phyloP scores from a whole-genome alignment of 2,329 filamentous ascomycete genomes.

The Dendrostoma leiphaemia region DNA sequence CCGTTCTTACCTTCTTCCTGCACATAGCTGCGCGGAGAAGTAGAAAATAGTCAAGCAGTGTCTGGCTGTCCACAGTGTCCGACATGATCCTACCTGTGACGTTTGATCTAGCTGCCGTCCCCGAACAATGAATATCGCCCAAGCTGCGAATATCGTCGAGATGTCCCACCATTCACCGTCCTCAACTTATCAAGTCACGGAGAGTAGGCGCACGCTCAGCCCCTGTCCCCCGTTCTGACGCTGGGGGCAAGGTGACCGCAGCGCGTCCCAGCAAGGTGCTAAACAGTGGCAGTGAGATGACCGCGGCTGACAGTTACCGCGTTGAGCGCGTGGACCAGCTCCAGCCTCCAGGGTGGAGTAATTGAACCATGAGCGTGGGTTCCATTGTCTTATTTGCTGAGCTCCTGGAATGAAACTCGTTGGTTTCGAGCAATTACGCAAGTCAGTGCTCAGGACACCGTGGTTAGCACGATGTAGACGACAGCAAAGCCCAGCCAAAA shows the following conservation, averaged over 20 bases:
- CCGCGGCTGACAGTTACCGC: slow-evolving; percentile 16
- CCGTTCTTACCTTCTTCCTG: too few relatives aligned
- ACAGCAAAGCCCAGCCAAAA: not conserved
- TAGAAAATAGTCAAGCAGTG: too few relatives aligned
- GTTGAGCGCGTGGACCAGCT: slow-evolving; percentile 1
- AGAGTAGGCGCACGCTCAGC: slow-evolving; percentile 22
- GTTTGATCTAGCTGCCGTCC: too few relatives aligned
- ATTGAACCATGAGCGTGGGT: not conserved
- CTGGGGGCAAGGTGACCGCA: slow-evolving; percentile 22
- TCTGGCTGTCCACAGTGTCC: too few relatives aligned
- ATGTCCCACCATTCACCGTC: slow-evolving; percentile 20
- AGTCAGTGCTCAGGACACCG: slow-evolving; percentile 5
- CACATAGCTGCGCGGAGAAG: too few relatives aligned
- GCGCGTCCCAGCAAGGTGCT: slow-evolving; percentile 19
- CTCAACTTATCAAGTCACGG: slow-evolving; percentile 23
- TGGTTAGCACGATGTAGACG: slow-evolving; percentile 2
- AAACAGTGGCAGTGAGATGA: slow-evolving; percentile 21
- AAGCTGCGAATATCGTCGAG: not conserved
- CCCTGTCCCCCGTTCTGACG: slow-evolving; percentile 17
- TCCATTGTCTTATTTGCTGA: not conserved
- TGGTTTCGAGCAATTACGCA: not conserved
- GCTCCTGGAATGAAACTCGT: not conserved
- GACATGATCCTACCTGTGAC: too few relatives aligned
- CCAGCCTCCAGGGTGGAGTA: not conserved
- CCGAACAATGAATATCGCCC: too few relatives aligned